Evolutionary conservation across 208 protist species (phyloP).

Genomic region (Phytomonas francai): DNA sequence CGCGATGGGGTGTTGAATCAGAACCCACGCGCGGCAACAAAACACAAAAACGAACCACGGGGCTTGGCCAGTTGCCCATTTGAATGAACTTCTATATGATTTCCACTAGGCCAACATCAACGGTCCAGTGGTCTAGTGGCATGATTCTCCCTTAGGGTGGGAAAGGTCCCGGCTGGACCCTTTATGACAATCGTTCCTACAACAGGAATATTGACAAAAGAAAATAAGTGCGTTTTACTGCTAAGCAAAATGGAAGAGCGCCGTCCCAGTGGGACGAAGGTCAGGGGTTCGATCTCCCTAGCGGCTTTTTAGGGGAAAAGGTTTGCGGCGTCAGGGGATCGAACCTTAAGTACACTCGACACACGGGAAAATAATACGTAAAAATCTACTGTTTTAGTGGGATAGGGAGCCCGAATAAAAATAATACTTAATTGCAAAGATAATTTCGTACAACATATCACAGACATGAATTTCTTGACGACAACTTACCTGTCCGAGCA

Average conservation of each 20-base stretch:
- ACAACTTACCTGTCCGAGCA: background rate
- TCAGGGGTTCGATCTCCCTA: slow-evolving; percentile 90
- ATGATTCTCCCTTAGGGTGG: slow-evolving; percentile 91
- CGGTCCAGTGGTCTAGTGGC: slow-evolving; percentile 90
- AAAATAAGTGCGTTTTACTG: slow-evolving; percentile 24
- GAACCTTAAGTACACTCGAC: too few species aligned
- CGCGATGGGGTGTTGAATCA: too few species aligned
- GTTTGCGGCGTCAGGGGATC: too few species aligned
- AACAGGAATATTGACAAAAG: slow-evolving; percentile 1
- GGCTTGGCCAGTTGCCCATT: too few species aligned
- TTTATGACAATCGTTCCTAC: slow-evolving; percentile 21
- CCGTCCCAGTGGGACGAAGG: slow-evolving; percentile 89
- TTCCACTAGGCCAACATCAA: background rate
- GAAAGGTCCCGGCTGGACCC: slow-evolving; percentile 86
- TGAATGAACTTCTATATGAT: background rate
- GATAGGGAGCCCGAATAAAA: too few species aligned
- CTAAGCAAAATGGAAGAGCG: slow-evolving; percentile 91
- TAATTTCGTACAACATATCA: background rate
- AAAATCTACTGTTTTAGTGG: too few species aligned
- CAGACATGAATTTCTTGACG: background rate
- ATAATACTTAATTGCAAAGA: too few species aligned
- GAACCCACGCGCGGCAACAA: too few species aligned
- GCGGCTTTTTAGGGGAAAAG: too few species aligned
- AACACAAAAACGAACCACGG: background rate
- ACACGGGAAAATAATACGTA: too few species aligned